Percentiles rank a stretch among this genome's conserved stretches.
Conservation (phyloP, 2,329 filamentous ascomycete species). For the Pezizomycotina sp. region DNA sequence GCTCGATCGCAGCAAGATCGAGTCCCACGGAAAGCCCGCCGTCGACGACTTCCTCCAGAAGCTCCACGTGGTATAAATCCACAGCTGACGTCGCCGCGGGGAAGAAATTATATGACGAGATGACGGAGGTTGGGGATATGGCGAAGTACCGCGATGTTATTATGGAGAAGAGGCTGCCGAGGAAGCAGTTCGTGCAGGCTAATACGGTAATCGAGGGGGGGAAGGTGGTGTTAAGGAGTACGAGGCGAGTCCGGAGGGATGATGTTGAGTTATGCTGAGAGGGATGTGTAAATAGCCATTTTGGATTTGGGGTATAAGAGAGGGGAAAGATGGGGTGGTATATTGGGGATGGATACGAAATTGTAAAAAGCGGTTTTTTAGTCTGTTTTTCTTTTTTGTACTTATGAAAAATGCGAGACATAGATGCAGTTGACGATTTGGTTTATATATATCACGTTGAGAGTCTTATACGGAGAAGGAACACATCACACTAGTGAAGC, state of each 20-base stretch:
- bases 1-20: slow-evolving; percentile 43
- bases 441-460: too few relatives aligned
- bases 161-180: slow-evolving; percentile 39
- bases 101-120: slow-evolving; percentile 40
- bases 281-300: slow-evolving; percentile 22
- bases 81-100: slow-evolving; percentile 42
- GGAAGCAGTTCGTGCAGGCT: slow-evolving; percentile 47
- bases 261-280: slow-evolving; percentile 35
- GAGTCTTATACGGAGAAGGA: too few relatives aligned
- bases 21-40: slow-evolving; percentile 39
- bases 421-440: too few relatives aligned
- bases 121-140: slow-evolving; percentile 39
- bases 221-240: slow-evolving; percentile 40
- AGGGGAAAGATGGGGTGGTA: neutral
- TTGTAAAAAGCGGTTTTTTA: too few relatives aligned
- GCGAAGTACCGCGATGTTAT: slow-evolving; percentile 41
- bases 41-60: slow-evolving; percentile 43
- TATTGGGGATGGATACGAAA: too few relatives aligned
- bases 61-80: slow-evolving; percentile 45
- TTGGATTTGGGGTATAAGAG: slow-evolving; percentile 1
- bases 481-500: too few relatives aligned
- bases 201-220: slow-evolving; percentile 37
- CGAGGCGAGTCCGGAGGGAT: slow-evolving; percentile 39
- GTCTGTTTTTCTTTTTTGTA: too few relatives aligned
- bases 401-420: too few relatives aligned